These are phyloP conservation scores for Endocarpon pusillum DNA, from an alignment of 495 filamentous ascomycete genomes.

Conservation along the genomic window DNA sequence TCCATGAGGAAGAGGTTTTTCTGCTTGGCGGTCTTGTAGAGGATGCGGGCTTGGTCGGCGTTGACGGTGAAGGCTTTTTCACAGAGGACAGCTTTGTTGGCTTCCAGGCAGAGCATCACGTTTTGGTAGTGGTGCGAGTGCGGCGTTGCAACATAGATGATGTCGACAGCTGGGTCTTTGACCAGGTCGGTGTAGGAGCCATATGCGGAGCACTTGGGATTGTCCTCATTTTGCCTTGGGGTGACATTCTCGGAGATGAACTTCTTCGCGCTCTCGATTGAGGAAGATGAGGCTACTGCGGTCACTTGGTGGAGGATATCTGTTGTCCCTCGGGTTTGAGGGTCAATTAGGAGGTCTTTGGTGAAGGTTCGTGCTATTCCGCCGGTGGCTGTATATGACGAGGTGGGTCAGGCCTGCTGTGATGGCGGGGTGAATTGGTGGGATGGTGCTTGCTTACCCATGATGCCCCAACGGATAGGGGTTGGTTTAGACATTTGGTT, in stretches of 20 bases:
- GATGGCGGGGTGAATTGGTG: slow-evolving; percentile 1
- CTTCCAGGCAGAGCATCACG: slow-evolving; percentile 59
- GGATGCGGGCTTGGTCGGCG: slow-evolving; percentile 57
- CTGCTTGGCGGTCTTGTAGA: slow-evolving; percentile 53
- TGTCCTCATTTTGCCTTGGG: slow-evolving; percentile 23
- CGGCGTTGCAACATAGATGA: slow-evolving; percentile 84
- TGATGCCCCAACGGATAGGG: slow-evolving; percentile 61
- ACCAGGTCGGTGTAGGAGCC: slow-evolving; percentile 68
- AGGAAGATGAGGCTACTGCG: slow-evolving; percentile 70
- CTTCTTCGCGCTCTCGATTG: slow-evolving; percentile 42
- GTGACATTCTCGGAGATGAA: slow-evolving; percentile 55
- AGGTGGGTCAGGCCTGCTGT: slow-evolving; percentile 3
- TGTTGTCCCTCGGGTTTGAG: slow-evolving; percentile 47
- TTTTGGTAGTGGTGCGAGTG: slow-evolving; percentile 96
- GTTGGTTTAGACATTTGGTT: slow-evolving; percentile 26
- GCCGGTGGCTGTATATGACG: slow-evolving; percentile 43
- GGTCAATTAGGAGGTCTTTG: slow-evolving; percentile 66
- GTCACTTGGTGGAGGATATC: slow-evolving; percentile 66
- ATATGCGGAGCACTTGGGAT: slow-evolving; percentile 52
- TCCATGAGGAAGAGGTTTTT: slow-evolving; percentile 94
- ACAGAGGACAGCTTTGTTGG: slow-evolving; percentile 78
- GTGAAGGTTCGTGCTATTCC: slow-evolving; percentile 66
- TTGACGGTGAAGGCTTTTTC: slow-evolving; percentile 92
- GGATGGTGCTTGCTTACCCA: slow-evolving; percentile 28
- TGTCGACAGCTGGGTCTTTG: slow-evolving; percentile 60